Percentiles rank a stretch among this genome's conserved stretches.
These are phyloP conservation scores for Alternaria metachromatica DNA, from an alignment of 2,329 filamentous ascomycete species.

Conservation along the genomic window DNA sequence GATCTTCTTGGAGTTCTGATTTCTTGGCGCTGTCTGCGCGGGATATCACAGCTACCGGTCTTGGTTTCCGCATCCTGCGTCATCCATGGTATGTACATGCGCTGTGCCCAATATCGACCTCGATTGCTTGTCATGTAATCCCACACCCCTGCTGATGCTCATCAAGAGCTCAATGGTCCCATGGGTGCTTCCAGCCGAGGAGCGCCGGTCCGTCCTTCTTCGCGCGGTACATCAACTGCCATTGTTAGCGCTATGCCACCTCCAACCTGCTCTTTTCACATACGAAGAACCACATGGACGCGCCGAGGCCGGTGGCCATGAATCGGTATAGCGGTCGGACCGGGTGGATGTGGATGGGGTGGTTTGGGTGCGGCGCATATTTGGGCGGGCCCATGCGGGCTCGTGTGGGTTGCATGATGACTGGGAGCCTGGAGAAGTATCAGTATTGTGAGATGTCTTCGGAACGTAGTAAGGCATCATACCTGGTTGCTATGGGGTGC, in stretches of 20 bases:
- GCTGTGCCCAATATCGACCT: background rate
- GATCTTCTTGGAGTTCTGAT: background rate
- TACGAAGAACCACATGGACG: constrained; percentile 99
- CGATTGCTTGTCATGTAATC: background rate
- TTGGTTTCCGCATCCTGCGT: background rate
- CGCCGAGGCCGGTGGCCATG: constrained; percentile 83
- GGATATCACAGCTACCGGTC: background rate
- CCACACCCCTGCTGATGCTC: background rate
- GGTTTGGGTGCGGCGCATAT: constrained; percentile 50
- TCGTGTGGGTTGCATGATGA: constrained; percentile 37
- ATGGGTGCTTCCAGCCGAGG: constrained; percentile 87
- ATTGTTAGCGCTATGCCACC: constrained; percentile 26
- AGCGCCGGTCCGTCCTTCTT: constrained; percentile 94
- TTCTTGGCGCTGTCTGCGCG: constrained; percentile 6
- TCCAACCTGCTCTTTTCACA: constrained; percentile 43
- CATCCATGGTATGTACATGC: background rate
- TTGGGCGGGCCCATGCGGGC: constrained; percentile 48
- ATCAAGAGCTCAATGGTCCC: constrained; percentile 42
- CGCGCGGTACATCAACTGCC: constrained; percentile 89
- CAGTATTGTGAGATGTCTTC: constrained; percentile 1
- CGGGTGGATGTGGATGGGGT: constrained; percentile 66
- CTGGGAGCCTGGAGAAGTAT: constrained; percentile 24
- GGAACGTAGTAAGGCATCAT: background rate
- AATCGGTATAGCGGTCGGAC: constrained; percentile 79
- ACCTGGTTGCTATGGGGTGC: constrained; percentile 35